phyloP scores from a whole-genome alignment of 768 basidiomycete genomes.

The Ramaria sp. region DNA sequence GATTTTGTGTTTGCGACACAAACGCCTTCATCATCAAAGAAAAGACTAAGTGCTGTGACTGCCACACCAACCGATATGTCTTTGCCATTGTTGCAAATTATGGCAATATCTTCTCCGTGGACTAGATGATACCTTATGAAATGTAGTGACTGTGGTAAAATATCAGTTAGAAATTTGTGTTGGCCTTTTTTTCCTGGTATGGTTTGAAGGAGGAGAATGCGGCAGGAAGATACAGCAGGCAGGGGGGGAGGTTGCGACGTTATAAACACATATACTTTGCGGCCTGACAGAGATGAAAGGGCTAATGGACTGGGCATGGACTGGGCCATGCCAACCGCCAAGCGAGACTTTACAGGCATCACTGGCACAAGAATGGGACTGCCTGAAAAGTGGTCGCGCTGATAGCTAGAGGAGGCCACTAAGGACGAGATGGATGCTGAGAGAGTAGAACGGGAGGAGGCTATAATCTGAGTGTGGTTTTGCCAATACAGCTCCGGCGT shows the following conservation, averaged over 20 bases:
- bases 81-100: slow-evolving; percentile 46
- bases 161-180: slow-evolving; percentile 32
- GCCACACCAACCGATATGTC: slow-evolving; percentile 58
- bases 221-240: slow-evolving; percentile 9
- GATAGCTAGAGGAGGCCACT: neutral
- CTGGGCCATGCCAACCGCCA: slow-evolving; percentile 3
- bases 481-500: slow-evolving; percentile 67
- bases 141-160: slow-evolving; percentile 37
- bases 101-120: slow-evolving; percentile 28
- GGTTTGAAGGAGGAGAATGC: slow-evolving; percentile 15
- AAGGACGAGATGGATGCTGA: slow-evolving; percentile 30
- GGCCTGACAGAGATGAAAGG: slow-evolving; percentile 5
- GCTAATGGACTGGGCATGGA: neutral
- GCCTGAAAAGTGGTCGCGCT: slow-evolving; percentile 8
- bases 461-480: slow-evolving; percentile 39
- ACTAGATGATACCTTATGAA: slow-evolving; percentile 36
- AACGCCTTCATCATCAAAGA: slow-evolving; percentile 46
- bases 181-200: slow-evolving; percentile 45
- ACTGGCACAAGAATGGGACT: neutral
- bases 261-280: slow-evolving; percentile 7
- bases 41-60: slow-evolving; percentile 43
- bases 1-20: slow-evolving; percentile 8
- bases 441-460: slow-evolving; percentile 37
- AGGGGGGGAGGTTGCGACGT: slow-evolving; percentile 11
- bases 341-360: neutral